Percentiles rank a stretch among this genome's conserved stretches.
Evolutionary conservation across 1,284 basidiomycete genomes (phyloP).

Genomic region (Moesziomyces aphidis): DNA sequence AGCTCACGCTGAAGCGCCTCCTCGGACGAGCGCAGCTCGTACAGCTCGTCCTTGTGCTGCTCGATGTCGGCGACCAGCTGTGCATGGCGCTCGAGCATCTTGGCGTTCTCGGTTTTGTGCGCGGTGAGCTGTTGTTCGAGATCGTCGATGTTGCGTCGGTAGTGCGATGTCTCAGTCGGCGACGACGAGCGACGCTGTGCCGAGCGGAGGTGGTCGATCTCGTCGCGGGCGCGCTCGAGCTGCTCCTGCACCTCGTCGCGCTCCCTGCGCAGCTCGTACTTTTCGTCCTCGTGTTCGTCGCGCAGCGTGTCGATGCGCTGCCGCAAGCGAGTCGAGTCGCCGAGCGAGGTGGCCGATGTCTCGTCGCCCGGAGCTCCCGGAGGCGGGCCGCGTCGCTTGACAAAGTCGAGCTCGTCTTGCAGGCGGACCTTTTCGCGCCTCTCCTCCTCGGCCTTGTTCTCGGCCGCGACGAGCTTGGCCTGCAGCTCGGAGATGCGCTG

Average conservation of each 20-base stretch:
- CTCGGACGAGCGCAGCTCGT: constrained; percentile 46
- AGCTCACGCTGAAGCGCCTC: constrained; percentile 49
- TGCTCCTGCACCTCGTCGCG: constrained; percentile 50
- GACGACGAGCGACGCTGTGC: constrained; percentile 22
- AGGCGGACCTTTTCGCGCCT: constrained; percentile 34
- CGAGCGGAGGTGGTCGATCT: constrained; percentile 35
- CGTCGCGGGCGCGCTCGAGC: constrained; percentile 35
- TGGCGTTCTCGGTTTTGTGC: constrained; percentile 49
- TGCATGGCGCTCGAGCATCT: constrained; percentile 50
- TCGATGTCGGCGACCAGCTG: constrained; percentile 52
- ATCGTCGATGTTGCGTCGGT: constrained; percentile 43
- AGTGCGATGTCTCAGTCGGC: constrained; percentile 22
- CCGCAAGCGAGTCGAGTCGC: constrained; percentile 43
- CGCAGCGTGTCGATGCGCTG: constrained; percentile 48
- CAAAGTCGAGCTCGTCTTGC: constrained; percentile 55
- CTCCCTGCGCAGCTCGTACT: constrained; percentile 51
- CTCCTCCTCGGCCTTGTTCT: constrained; percentile 44
- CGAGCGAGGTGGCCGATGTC: constrained; percentile 27
- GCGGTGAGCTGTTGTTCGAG: constrained; percentile 52
- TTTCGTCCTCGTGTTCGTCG: constrained; percentile 54
- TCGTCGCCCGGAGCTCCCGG: constrained; percentile 25
- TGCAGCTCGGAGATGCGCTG: constrained; percentile 44
- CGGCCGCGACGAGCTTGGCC: constrained; percentile 36
- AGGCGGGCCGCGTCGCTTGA: constrained; percentile 41
- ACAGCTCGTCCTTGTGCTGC: constrained; percentile 50